phyloP scores from a whole-genome alignment of 345 rosid species.

The Aquilaria malaccensis region DNA sequence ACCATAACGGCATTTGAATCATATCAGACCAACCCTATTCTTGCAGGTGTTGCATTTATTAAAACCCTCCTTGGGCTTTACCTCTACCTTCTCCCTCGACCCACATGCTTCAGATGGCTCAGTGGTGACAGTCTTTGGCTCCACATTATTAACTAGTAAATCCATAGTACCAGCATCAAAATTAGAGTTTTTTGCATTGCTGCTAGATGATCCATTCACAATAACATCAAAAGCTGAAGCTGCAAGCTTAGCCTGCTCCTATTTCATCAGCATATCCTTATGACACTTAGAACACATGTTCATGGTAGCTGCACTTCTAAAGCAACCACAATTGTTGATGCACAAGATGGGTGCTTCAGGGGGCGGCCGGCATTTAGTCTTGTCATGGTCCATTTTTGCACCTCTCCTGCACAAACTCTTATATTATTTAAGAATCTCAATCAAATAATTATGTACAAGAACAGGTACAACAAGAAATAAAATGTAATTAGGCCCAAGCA shows the following conservation, averaged over 20 bases:
- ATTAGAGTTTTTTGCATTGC: slow-evolving; percentile 26
- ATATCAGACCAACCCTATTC: slow-evolving; percentile 77
- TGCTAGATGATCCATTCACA: slow-evolving; percentile 43
- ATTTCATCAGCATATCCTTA: slow-evolving; percentile 61
- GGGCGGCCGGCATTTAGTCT: slow-evolving; percentile 91
- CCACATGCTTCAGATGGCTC: slow-evolving; percentile 31
- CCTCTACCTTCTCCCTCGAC: slow-evolving; percentile 28
- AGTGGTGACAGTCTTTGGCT: slow-evolving; percentile 29
- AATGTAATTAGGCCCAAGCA: no score
- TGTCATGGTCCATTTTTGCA: slow-evolving; percentile 74
- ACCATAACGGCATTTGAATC: slow-evolving; percentile 81
- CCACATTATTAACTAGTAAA: slow-evolving; percentile 33
- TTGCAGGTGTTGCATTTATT: slow-evolving; percentile 66
- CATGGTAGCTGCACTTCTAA: slow-evolving; percentile 86
- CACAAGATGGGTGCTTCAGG: slow-evolving; percentile 80
- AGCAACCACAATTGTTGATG: slow-evolving; percentile 86
- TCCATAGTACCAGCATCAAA: slow-evolving; percentile 29
- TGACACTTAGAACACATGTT: slow-evolving; percentile 97
- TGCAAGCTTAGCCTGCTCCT: slow-evolving; percentile 73
- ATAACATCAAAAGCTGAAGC: slow-evolving; percentile 55
- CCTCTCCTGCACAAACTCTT: slow-evolving; percentile 25
- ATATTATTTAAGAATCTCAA: neutral
- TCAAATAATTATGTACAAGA: neutral
- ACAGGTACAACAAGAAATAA: neutral
- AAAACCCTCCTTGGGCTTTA: slow-evolving; percentile 67